Evolutionary conservation across 768 basidiomycete genomes (phyloP).

Genomic region (Termitomyces sp.): DNA sequence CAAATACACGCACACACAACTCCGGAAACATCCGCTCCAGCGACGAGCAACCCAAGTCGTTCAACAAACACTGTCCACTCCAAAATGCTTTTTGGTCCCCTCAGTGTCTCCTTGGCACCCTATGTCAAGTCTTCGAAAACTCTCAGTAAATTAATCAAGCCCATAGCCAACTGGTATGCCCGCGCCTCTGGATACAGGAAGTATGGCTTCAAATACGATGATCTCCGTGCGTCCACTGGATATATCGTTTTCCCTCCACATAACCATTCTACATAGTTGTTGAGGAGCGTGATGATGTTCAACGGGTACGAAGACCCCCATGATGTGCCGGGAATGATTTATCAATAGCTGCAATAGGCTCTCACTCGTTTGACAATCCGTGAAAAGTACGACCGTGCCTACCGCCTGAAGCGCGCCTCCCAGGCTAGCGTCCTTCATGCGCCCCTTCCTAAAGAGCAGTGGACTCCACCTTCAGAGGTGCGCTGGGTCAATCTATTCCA

Average conservation of each 20-base stretch:
- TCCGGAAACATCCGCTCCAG: conserved; percentile 33
- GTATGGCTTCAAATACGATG: conserved; percentile 90
- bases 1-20: conserved; percentile 41
- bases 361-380: conserved; percentile 71
- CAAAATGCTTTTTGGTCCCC: conserved; percentile 45
- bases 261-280: conserved; percentile 39
- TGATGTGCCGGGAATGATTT: not conserved
- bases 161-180: conserved; percentile 81
- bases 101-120: conserved; percentile 73
- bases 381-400: conserved; percentile 86
- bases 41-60: not conserved
- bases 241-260: conserved; percentile 7
- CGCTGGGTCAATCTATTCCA: conserved; percentile 2
- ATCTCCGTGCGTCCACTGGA: conserved; percentile 64
- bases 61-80: conserved; percentile 17
- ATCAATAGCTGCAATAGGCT: conserved; percentile 48
- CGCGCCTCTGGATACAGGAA: conserved; percentile 76
- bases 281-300: conserved; percentile 73
- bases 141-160: conserved; percentile 63
- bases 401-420: conserved; percentile 79
- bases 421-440: conserved; percentile 78
- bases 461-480: conserved; percentile 75
- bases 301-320: conserved; percentile 54
- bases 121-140: conserved; percentile 64
- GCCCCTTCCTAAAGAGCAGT: conserved; percentile 74